These are phyloP conservation scores for Cicer arietinum DNA, from an alignment of 306 rosid genomes.

Conservation along the genomic window DNA sequence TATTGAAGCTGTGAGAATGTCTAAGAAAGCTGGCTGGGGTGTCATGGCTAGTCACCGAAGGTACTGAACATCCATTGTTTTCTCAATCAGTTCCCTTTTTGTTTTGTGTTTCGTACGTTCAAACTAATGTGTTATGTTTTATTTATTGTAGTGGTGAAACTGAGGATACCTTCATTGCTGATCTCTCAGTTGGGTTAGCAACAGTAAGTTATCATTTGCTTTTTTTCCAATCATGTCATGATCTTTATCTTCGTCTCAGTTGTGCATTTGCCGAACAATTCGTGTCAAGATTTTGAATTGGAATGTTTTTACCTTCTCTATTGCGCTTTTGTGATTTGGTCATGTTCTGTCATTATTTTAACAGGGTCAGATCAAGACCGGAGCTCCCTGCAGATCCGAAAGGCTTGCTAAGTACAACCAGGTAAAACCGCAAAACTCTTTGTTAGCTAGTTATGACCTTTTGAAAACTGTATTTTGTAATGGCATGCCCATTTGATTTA, in stretches of 20 bases:
- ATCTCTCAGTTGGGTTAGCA: slow-evolving; percentile 91
- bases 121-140: slow-evolving; percentile 30
- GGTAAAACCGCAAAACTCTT: slow-evolving; percentile 51
- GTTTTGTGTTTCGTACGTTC: background rate
- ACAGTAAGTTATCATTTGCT: slow-evolving; percentile 58
- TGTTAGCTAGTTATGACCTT: background rate
- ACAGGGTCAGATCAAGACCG: slow-evolving; percentile 98
- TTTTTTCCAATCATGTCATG: background rate
- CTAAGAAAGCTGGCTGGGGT: slow-evolving; percentile 97
- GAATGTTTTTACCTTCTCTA: background rate
- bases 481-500: background rate
- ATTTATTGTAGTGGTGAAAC: slow-evolving; percentile 85
- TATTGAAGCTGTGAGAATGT: slow-evolving; percentile 97
- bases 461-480: background rate
- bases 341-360: slow-evolving; percentile 22
- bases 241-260: background rate
- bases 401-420: slow-evolving; percentile 98
- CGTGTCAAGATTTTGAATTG: background rate
- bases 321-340: background rate
- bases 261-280: background rate
- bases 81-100: background rate
- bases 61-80: slow-evolving; percentile 38
- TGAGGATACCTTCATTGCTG: slow-evolving; percentile 98
- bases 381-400: slow-evolving; percentile 99
- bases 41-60: slow-evolving; percentile 99